Percentiles rank a stretch among this genome's conserved stretches.
Evolutionary conservation across 192 early-diverging fungal species (phyloP).

Genomic region (Phlyctochytrium arcticum): DNA sequence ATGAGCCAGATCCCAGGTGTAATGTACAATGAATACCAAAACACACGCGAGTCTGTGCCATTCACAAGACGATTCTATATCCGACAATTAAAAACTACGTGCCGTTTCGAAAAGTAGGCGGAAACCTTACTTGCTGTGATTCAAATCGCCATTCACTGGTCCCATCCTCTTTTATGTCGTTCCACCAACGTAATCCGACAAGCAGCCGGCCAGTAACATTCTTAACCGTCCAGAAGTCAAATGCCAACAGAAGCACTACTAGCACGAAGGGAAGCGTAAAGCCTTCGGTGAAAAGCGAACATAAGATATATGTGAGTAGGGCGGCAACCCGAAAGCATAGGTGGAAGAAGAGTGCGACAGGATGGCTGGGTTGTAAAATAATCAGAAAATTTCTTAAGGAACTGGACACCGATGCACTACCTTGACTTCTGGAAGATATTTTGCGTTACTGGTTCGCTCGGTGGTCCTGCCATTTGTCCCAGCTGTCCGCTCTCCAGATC

Average conservation of each 20-base stretch:
- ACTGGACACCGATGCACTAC: too few species aligned
- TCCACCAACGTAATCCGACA: conserved; percentile 99
- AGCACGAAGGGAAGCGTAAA: conserved; percentile 91
- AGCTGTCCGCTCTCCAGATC: conserved; percentile 22
- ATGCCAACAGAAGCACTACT: conserved; percentile 83
- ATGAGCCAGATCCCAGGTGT: conserved; percentile 80
- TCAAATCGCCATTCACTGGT: conserved; percentile 97
- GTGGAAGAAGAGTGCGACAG: conserved; percentile 85
- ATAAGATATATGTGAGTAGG: conserved; percentile 81
- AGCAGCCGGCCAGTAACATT: conserved; percentile 95
- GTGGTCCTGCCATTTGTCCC: neutral
- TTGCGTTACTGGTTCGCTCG: conserved; percentile 9
- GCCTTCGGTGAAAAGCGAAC: conserved; percentile 74
- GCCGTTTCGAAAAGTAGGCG: neutral
- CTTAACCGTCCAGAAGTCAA: conserved; percentile 99
- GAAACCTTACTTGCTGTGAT: conserved; percentile 66
- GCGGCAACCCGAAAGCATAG: conserved; percentile 81
- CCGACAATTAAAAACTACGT: neutral
- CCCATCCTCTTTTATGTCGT: conserved; percentile 94
- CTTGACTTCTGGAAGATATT: conserved; percentile 37
- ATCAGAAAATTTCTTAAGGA: neutral
- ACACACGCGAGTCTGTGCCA: conserved; percentile 82
- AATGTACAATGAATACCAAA: conserved; percentile 89
- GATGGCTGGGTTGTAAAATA: conserved; percentile 76
- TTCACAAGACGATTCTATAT: conserved; percentile 68